Evolutionary conservation across 371 early-diverging fungal genomes (phyloP), one percentile per base, ranked within the genome.

Genomic region (Mortierella sp.): DNA sequence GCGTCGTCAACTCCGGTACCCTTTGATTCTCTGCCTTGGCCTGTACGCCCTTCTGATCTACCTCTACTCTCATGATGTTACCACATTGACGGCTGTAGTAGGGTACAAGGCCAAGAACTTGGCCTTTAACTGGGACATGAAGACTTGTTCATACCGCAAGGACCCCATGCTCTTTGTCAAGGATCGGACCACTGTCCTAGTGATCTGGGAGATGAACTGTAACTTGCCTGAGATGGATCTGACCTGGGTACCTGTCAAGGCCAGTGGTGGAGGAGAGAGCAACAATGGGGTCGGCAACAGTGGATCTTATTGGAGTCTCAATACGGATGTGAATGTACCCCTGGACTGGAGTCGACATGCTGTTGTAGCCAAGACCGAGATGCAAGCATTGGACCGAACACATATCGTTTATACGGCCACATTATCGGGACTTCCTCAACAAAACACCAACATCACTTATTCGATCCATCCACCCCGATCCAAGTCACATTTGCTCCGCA

Each of bases 131-230:
- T 73, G 82, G 57, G 86, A 86, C 18, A 75, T 83, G 64, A 81
- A 85, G 11, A 72, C 82, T 21, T 89, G 89, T 58, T 61, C 81
- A 15, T 79, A 88, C 46, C 81, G 89, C 62, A 89, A 89, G 56
- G 81, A 87, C 23, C 89, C 89, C 0, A 82, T 87, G 64, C 66
- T 89, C 19, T 88, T 82, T 69, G 84, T 89, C 19, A 82, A 85
- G 59, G 89, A 87, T 52, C 83, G 81, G 11, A 71, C 81, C 12
- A 82, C 85, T 45, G 79, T 87, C 18, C 83, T 88, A 59, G 84
- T 89, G 4, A 86, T 89, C 16, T 89, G 89, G 89, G 89, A 89
- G 50, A 84, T 85, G 80, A 89, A 88, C 52, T 89, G 89, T 61
- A 57, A 73, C 7, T 51, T 79, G 29, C 76, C 83, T 16, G 83